Conservation (phyloP, 441 rosid genomes). For the Sinapis alba region DNA sequence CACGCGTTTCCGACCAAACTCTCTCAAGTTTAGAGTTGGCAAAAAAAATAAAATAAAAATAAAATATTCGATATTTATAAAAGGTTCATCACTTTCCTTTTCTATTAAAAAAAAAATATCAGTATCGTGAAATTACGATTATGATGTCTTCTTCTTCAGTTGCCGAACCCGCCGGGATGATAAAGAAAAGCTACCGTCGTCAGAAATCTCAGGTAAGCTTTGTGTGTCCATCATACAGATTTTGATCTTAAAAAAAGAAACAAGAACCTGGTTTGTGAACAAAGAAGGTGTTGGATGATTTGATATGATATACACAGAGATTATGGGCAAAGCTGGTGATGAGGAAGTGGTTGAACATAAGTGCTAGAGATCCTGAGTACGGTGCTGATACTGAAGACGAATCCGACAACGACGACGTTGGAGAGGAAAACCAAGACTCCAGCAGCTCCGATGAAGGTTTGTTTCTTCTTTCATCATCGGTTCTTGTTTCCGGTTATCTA, state of each 20-base stretch:
- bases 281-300: constrained; percentile 25
- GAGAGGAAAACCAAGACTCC: neutral
- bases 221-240: neutral
- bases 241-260: constrained; percentile 1
- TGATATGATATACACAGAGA: constrained; percentile 67
- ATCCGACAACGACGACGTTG: constrained; percentile 32
- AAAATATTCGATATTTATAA: constrained; percentile 10
- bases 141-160: constrained; percentile 35
- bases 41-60: neutral
- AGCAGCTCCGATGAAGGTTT: constrained; percentile 37
- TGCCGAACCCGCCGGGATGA: constrained; percentile 14
- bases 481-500: constrained; percentile 26
- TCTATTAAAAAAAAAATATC: neutral
- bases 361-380: constrained; percentile 65
- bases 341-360: constrained; percentile 85
- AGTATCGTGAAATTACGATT: constrained; percentile 13
- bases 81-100: constrained; percentile 25
- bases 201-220: constrained; percentile 38
- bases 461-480: constrained; percentile 16
- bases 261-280: constrained; percentile 11
- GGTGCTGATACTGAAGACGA: constrained; percentile 79
- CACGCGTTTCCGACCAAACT: constrained; percentile 34
- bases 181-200: constrained; percentile 37
- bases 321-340: constrained; percentile 77
- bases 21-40: constrained; percentile 29